phyloP scores from a whole-genome alignment of 208 protist genomes.

The Trypanosomatidae sp. region DNA sequence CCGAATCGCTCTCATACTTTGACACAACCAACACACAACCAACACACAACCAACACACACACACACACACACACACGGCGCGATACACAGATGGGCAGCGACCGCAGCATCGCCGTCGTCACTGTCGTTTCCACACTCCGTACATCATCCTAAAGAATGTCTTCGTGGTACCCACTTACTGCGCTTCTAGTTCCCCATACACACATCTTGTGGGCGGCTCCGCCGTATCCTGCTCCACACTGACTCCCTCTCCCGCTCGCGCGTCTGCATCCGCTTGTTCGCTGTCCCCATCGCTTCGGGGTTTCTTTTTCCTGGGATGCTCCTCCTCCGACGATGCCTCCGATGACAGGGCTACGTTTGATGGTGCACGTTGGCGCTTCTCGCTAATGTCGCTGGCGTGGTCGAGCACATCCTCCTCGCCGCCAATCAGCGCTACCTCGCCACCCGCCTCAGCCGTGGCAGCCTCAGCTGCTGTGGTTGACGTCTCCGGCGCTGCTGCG shows the following conservation, averaged over 20 bases:
- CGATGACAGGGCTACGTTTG: background rate
- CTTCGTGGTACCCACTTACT: background rate
- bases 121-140: background rate
- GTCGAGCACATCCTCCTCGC: background rate
- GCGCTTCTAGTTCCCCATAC: background rate
- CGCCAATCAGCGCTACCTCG: slow-evolving; percentile 1
- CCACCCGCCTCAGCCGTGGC: background rate
- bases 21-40: background rate
- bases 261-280: background rate
- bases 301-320: background rate
- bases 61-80: background rate
- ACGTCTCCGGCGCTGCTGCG: background rate
- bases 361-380: background rate
- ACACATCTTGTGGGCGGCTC: background rate
- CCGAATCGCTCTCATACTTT: background rate
- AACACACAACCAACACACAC: background rate
- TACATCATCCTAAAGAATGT: too few species aligned
- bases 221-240: background rate
- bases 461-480: background rate
- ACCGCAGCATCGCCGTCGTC: background rate
- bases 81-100: background rate
- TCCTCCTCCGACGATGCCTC: background rate
- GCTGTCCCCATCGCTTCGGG: background rate
- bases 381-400: background rate
- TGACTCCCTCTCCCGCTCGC: background rate